Conservation (phyloP, 2,329 filamentous ascomycete genomes). For the Aspergillus sp. region DNA sequence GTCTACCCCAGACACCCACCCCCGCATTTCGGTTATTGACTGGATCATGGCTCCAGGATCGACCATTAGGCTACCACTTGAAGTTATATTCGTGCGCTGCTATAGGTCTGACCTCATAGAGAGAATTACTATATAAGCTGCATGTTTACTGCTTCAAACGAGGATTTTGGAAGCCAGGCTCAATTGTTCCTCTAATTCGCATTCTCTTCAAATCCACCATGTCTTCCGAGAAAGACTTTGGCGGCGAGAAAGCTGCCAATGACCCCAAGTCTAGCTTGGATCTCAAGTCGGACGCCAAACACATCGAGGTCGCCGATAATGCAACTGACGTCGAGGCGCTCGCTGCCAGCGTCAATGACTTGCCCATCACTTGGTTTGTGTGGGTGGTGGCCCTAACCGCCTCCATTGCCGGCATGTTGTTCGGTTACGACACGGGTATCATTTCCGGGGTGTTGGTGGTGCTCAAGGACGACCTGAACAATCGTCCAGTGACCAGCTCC, state of each 20-base stretch:
- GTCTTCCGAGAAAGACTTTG: neutral
- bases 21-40: slow-evolving; percentile 18
- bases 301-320: slow-evolving; percentile 14
- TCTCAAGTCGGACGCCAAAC: slow-evolving; percentile 8
- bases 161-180: neutral
- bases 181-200: neutral
- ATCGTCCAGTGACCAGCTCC: slow-evolving; percentile 39
- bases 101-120: neutral
- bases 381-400: slow-evolving; percentile 44
- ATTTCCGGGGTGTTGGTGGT: slow-evolving; percentile 49
- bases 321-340: slow-evolving; percentile 10
- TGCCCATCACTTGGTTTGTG: slow-evolving; percentile 41
- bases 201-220: neutral
- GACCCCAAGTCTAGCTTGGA: neutral
- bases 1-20: slow-evolving; percentile 3
- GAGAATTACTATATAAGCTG: neutral
- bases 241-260: neutral
- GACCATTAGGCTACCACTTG: slow-evolving; percentile 9
- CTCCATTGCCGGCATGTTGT: slow-evolving; percentile 34
- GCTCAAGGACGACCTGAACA: slow-evolving; percentile 39
- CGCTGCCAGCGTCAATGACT: slow-evolving; percentile 34
- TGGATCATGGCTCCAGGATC: neutral
- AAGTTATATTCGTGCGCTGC: neutral
- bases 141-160: neutral
- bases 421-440: slow-evolving; percentile 52